These are phyloP conservation scores for Claviceps fusiformis DNA, from an alignment of 2,329 filamentous ascomycete species.

Conservation along the genomic window DNA sequence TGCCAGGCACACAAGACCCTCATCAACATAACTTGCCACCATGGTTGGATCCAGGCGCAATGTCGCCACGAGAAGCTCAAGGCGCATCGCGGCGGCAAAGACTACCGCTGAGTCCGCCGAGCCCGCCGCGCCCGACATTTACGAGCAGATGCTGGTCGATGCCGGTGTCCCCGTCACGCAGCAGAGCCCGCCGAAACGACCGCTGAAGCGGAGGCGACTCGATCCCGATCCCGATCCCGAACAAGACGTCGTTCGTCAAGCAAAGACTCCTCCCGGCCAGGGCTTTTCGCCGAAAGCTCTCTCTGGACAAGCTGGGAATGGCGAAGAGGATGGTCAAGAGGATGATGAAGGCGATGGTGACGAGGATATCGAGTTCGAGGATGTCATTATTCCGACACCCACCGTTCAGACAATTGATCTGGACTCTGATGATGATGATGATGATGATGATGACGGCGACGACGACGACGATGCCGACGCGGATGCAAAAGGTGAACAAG, in stretches of 20 bases:
- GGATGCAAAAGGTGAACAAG: constrained; percentile 26
- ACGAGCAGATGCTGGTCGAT: constrained; percentile 35
- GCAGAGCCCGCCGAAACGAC: constrained; percentile 21
- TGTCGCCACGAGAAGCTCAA: constrained; percentile 12
- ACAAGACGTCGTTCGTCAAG: neutral
- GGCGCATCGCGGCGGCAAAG: constrained; percentile 7
- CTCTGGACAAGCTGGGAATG: constrained; percentile 8
- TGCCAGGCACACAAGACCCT: neutral
- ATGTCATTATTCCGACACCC: constrained; percentile 32
- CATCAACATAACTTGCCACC: constrained; percentile 4
- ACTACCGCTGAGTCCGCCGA: constrained; percentile 14
- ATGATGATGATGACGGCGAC: constrained; percentile 26
- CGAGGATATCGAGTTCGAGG: constrained; percentile 34
- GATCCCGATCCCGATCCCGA: constrained; percentile 8
- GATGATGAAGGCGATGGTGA: constrained; percentile 20
- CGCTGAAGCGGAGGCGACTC: constrained; percentile 25
- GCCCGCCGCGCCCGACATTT: constrained; percentile 25
- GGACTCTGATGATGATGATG: constrained; percentile 33
- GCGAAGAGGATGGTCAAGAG: constrained; percentile 9
- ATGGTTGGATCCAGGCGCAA: constrained; percentile 21
- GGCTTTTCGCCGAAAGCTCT: neutral
- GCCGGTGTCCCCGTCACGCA: constrained; percentile 24
- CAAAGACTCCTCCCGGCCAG: neutral
- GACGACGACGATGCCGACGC: constrained; percentile 29
- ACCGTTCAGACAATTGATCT: constrained; percentile 37